phyloP scores from a whole-genome alignment of 2,329 filamentous ascomycete species.

The Paecilomyces sp. region DNA sequence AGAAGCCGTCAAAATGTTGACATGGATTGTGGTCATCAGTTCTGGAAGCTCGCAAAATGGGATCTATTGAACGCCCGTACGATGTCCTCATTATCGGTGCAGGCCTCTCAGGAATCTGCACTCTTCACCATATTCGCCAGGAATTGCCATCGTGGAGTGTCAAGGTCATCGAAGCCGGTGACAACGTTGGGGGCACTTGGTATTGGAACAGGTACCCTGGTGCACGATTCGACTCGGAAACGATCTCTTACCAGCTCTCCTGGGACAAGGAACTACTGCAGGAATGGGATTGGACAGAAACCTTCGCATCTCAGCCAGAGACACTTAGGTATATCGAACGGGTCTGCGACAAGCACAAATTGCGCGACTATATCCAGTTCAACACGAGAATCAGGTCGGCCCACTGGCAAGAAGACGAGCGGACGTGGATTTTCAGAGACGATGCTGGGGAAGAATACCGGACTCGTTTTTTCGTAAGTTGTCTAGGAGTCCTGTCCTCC shows the following conservation, averaged over 20 bases:
- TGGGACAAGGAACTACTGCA: slow-evolving; percentile 14
- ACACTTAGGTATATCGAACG: slow-evolving; percentile 26
- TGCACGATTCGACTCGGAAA: slow-evolving; percentile 42
- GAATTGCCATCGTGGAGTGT: no score
- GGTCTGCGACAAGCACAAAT: slow-evolving; percentile 23
- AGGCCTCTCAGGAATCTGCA: no score
- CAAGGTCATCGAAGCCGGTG: slow-evolving; percentile 33
- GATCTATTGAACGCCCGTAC: no score
- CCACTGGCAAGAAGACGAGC: slow-evolving; percentile 21
- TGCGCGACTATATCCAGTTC: slow-evolving; percentile 34
- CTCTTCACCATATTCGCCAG: no score
- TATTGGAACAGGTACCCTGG: slow-evolving; percentile 42
- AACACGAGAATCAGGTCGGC: slow-evolving; percentile 29
- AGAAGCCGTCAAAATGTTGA: no score
- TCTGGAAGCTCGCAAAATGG: no score
- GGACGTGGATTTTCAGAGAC: slow-evolving; percentile 23
- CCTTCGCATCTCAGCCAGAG: slow-evolving; percentile 29
- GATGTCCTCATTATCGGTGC: no score
- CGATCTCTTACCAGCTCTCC: slow-evolving; percentile 34
- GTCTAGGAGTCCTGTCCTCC: slow-evolving; percentile 32
- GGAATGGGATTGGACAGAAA: slow-evolving; percentile 28
- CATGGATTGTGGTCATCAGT: no score
- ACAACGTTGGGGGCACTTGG: slow-evolving; percentile 41
- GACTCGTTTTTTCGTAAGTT: slow-evolving; percentile 28
- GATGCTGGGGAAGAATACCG: slow-evolving; percentile 14